phyloP scores from a whole-genome alignment of 768 basidiomycete species.

The Chalciporus piperatus region DNA sequence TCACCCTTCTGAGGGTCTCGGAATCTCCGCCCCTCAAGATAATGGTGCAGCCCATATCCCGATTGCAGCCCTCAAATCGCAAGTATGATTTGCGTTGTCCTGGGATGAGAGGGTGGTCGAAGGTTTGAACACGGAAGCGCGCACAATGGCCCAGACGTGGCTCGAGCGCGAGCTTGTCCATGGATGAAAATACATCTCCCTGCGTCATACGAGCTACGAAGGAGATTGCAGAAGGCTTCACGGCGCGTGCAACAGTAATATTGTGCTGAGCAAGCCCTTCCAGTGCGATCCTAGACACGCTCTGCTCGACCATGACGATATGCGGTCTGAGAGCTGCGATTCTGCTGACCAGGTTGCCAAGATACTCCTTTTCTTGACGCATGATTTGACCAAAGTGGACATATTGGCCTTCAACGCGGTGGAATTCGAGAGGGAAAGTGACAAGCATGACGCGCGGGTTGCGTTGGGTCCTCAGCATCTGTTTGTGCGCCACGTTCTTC shows the following conservation, averaged over 20 bases:
- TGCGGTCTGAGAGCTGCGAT: constrained; percentile 92
- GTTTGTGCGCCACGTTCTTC: constrained; percentile 96
- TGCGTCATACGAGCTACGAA: constrained; percentile 93
- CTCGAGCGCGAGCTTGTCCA: constrained; percentile 89
- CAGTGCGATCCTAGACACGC: constrained; percentile 86
- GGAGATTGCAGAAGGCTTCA: constrained; percentile 84
- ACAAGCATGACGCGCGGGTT: constrained; percentile 96
- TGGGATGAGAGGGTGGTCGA: constrained; percentile 92
- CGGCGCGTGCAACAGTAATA: constrained; percentile 86
- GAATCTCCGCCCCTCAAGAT: constrained; percentile 85
- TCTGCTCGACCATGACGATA: constrained; percentile 87
- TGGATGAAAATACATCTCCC: constrained; percentile 91
- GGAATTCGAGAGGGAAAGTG: constrained; percentile 92
- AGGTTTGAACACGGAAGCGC: constrained; percentile 86
- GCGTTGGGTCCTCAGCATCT: constrained; percentile 77
- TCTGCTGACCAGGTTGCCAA: constrained; percentile 81
- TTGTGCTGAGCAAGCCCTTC: constrained; percentile 82
- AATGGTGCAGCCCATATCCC: constrained; percentile 93
- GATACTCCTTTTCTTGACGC: constrained; percentile 90
- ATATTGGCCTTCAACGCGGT: constrained; percentile 89
- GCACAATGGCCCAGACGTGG: constrained; percentile 87
- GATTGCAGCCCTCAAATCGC: constrained; percentile 95
- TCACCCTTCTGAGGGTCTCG: constrained; percentile 77
- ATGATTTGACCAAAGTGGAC: constrained; percentile 89
- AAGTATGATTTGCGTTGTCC: constrained; percentile 93